Base-by-base conservation (phyloP, 352 stramenopile species). In the Peronospora destructor region DNA sequence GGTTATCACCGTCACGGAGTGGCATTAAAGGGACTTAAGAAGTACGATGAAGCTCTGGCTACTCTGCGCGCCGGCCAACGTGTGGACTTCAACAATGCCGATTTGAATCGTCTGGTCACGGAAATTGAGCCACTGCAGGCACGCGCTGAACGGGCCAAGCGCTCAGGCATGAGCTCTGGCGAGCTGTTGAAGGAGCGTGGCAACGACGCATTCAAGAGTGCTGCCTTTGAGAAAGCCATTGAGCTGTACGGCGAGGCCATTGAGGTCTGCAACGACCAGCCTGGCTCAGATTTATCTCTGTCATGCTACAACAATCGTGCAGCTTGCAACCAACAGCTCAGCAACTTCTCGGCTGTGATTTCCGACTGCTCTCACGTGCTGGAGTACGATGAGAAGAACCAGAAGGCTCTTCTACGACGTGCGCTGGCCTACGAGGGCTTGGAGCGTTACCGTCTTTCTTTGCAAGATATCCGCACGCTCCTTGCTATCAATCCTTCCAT, bases 241-340 rank as follows among this genome's bases (percentile, higher is more conserved):
- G 80, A 84, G 49, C 64, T 94, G 26, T 98, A 98, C 73, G 84
- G 85, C 23, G 89, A 97, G 71, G 95, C 89, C 41, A 77, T 98
- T 32, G 87, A 97, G 28, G 75, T 75, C 7, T 68, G 53, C 51
- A 70, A 41, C 45, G 71, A 94, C 38, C 75, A 86, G 54, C 72
- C 84, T 30, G 61, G 71, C 33, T 89, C 77, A 38, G 65, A 84
- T 5, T 56, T 98, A 28, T 80, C 88, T 7, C 66, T 98, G 46
- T 96, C 95, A 68, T 96, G 88, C 58, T 96, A 93, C 71, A 91
- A 93, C 65, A 98, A 98, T 61, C 89, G 93, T 62, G 85, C 93
- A 25, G 93, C 93, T 44, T 98, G 93, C 73, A 92, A 97, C 87
- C 95, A 98, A 73, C 91, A 97, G 80, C 91, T 98, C 52, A 96